phyloP scores from a whole-genome alignment of 805 yeast genomes.

The Teunomyces tritomae region DNA sequence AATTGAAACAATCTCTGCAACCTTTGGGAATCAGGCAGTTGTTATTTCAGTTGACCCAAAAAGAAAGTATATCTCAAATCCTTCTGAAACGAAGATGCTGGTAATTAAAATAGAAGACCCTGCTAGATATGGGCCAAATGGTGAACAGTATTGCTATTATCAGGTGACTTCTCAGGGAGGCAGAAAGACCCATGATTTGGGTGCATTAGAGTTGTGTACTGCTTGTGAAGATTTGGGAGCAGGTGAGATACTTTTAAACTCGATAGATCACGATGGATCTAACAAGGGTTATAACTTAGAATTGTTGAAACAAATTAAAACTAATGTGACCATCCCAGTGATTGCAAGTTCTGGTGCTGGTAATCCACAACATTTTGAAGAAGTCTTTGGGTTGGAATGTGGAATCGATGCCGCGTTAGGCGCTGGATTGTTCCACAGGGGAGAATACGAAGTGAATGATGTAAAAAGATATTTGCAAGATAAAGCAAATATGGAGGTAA shows the following conservation, averaged over 20 bases:
- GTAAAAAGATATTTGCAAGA: constrained; percentile 68
- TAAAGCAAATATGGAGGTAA: constrained; percentile 54
- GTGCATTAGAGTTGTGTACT: constrained; percentile 82
- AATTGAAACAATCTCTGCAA: constrained; percentile 86
- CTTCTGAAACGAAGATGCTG: constrained; percentile 58
- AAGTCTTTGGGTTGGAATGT: constrained; percentile 74
- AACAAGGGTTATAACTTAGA: constrained; percentile 93
- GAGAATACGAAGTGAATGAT: constrained; percentile 82
- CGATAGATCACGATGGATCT: constrained; percentile 96
- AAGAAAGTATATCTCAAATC: constrained; percentile 69
- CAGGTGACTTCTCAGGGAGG: constrained; percentile 98
- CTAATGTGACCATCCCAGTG: constrained; percentile 81
- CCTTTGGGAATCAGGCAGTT: constrained; percentile 96
- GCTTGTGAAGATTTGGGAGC: constrained; percentile 95
- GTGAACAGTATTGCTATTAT: constrained; percentile 87
- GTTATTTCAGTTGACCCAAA: constrained; percentile 98
- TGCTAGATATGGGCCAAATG: constrained; percentile 66
- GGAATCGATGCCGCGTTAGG: constrained; percentile 95
- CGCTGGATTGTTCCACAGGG: constrained; percentile 98
- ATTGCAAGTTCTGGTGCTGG: constrained; percentile 99
- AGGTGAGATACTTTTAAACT: constrained; percentile 89
- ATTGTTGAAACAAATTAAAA: constrained; percentile 72
- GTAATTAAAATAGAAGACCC: constrained; percentile 60
- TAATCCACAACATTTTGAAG: constrained; percentile 81
- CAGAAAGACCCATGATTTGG: constrained; percentile 78